Conservation (phyloP, 257 asterid genomes). For the Nicotiana paniculata region DNA sequence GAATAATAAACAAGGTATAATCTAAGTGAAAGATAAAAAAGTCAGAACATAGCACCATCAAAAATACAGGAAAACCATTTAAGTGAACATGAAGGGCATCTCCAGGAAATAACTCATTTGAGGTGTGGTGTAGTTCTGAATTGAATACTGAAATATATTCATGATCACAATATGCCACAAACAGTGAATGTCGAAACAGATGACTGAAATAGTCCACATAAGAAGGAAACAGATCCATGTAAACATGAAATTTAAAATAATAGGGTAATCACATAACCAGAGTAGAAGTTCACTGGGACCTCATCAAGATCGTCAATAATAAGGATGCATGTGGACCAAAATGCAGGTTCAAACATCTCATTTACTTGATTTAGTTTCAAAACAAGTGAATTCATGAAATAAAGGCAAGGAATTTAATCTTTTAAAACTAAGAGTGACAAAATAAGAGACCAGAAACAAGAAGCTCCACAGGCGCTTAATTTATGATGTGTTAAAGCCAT, state of each 20-base stretch:
- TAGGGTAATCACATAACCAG: neutral
- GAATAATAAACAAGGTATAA: neutral
- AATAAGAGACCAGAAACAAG: neutral
- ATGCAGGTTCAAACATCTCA: neutral
- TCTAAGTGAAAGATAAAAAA: neutral
- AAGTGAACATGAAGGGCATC: neutral
- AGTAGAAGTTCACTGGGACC: neutral
- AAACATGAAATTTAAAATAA: neutral
- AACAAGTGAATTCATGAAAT: neutral
- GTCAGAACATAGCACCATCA: neutral
- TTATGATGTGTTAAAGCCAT: neutral
- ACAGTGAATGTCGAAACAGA: neutral
- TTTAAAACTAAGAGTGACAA: neutral
- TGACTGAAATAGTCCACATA: neutral
- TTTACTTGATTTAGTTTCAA: neutral
- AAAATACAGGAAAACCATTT: neutral
- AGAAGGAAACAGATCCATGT: neutral
- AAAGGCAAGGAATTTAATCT: neutral
- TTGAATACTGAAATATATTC: neutral
- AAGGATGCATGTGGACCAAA: neutral
- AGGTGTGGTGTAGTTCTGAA: neutral
- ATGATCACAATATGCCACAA: neutral
- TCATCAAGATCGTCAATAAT: neutral
- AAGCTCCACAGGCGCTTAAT: neutral
- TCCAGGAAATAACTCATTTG: neutral